Percentiles rank a stretch among this genome's conserved stretches.
Conservation (phyloP, 176 grass and related monocot species). For the Carex myosuroides region DNA sequence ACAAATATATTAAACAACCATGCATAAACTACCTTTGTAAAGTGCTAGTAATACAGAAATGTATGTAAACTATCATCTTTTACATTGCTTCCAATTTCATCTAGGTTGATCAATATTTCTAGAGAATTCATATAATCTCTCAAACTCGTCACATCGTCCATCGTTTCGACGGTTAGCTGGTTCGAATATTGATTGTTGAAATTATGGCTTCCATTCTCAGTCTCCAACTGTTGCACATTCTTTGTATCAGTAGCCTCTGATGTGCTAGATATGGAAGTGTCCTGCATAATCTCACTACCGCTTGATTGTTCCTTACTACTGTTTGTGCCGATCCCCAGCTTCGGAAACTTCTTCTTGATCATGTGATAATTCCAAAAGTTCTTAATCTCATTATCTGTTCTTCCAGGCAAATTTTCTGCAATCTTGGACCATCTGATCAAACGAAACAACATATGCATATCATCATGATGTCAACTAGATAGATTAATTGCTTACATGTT, state of each 20-base stretch:
- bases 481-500: background rate
- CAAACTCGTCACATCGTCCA: background rate
- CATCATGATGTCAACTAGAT: background rate
- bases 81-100: background rate
- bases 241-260: background rate
- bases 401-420: slow-evolving; percentile 54
- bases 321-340: background rate
- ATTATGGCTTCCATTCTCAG: background rate
- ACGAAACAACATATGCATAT: background rate
- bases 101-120: background rate
- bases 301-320: background rate
- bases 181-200: background rate
- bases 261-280: background rate
- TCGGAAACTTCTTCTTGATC: slow-evolving; percentile 34
- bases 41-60: background rate
- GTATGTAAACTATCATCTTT: background rate
- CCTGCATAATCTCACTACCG: background rate
- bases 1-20: too few species aligned
- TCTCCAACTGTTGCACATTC: background rate
- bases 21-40: too few species aligned
- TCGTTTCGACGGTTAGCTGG: background rate
- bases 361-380: slow-evolving; percentile 66
- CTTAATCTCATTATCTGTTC: slow-evolving; percentile 86
- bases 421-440: slow-evolving; percentile 58
- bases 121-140: slow-evolving; percentile 21